Evolutionary conservation across 2,329 filamentous ascomycete species (phyloP).

Genomic region (Diaporthe nobilis): DNA sequence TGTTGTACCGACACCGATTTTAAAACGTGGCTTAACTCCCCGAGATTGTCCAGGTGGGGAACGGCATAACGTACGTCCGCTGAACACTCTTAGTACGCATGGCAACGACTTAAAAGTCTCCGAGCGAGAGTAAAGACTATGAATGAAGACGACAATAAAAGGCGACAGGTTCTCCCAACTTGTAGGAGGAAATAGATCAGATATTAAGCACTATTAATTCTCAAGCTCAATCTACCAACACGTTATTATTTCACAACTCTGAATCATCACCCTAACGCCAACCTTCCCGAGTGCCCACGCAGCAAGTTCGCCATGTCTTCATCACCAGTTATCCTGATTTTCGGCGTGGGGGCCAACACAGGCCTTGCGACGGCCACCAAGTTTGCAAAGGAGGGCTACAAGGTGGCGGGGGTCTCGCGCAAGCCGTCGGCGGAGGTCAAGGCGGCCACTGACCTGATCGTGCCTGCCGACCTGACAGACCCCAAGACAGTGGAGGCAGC

Average conservation of each 20-base stretch:
- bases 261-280: neutral
- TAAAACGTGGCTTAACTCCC: neutral
- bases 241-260: neutral
- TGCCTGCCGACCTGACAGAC: constrained; percentile 54
- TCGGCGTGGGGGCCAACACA: constrained; percentile 59
- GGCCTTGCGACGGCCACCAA: constrained; percentile 53
- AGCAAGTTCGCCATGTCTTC: constrained; percentile 37
- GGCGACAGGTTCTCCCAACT: too few species aligned
- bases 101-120: neutral
- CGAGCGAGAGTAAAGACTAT: neutral
- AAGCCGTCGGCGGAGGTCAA: constrained; percentile 49
- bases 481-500: constrained; percentile 51
- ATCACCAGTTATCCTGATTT: constrained; percentile 53
- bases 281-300: neutral
- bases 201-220: neutral
- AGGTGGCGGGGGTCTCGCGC: constrained; percentile 56
- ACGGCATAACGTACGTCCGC: neutral
- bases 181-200: too few species aligned
- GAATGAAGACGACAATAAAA: neutral
- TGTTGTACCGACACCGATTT: neutral
- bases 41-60: neutral
- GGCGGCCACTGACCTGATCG: constrained; percentile 49
- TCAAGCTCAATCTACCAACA: neutral
- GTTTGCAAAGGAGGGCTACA: constrained; percentile 59
- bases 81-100: neutral